These are phyloP conservation scores for Didymella glomerata DNA, from an alignment of 2,329 filamentous ascomycete species.

Conservation along the genomic window DNA sequence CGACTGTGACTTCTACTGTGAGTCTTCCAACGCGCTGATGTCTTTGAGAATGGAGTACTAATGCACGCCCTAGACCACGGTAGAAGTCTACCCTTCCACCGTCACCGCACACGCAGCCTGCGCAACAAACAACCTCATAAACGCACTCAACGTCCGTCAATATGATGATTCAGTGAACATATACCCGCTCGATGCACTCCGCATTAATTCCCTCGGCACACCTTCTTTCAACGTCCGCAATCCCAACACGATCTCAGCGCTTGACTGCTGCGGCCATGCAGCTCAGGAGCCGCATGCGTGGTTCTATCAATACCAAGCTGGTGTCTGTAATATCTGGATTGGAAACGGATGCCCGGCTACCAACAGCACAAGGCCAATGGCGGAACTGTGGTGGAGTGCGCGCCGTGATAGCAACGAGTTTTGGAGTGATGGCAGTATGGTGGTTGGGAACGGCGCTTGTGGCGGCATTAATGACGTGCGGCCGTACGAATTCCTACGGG, in stretches of 20 bases:
- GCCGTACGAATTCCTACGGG: not conserved
- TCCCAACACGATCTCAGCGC: not conserved
- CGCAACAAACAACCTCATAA: not conserved
- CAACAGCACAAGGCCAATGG: not conserved
- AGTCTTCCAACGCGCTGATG: not conserved
- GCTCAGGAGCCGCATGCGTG: not conserved
- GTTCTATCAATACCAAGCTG: not conserved
- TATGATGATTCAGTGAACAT: not conserved
- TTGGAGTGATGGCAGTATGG: not conserved
- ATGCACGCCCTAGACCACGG: not conserved
- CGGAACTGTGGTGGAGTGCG: not conserved
- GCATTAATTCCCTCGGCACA: not conserved
- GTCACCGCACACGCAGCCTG: not conserved
- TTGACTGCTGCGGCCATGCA: not conserved
- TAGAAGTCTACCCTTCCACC: not conserved
- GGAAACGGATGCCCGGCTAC: not conserved
- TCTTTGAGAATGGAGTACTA: not conserved
- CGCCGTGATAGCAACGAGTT: not conserved
- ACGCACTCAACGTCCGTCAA: not conserved
- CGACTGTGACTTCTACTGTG: not conserved
- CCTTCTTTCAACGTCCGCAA: not conserved
- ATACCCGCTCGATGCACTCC: not conserved
- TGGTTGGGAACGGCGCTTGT: constrained; percentile 3
- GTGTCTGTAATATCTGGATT: not conserved
- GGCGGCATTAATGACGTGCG: not conserved